Evolutionary conservation across 352 stramenopile genomes (phyloP).

Genomic region (Globisporangium nagaii): DNA sequence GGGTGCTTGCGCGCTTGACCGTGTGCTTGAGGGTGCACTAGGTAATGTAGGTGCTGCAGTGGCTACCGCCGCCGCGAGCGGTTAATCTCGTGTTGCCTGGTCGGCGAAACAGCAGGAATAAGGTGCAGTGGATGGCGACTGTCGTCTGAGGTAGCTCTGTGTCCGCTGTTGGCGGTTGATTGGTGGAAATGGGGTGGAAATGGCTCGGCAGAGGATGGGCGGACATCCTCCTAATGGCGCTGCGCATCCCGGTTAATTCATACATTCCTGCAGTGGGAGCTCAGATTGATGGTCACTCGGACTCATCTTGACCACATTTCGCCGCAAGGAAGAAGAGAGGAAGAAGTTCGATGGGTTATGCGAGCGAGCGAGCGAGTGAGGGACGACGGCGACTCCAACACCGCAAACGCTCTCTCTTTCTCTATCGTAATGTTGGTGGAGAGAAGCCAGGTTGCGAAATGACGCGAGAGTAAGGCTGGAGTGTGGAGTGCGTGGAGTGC

Average conservation of each 20-base stretch:
- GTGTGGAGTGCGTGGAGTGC: no score
- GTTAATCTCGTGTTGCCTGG: no score
- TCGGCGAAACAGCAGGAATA: no score
- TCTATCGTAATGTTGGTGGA: background rate
- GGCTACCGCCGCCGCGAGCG: background rate
- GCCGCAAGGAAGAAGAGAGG: no score
- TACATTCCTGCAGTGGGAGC: conserved; percentile 6
- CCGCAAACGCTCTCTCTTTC: background rate
- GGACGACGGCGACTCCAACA: background rate
- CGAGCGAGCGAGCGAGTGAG: background rate
- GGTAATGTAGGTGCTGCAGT: background rate
- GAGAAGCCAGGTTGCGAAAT: no score
- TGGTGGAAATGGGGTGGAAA: background rate
- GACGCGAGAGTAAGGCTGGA: no score
- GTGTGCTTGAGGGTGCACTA: conserved; percentile 2
- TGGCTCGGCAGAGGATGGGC: background rate
- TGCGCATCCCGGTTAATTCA: conserved; percentile 6
- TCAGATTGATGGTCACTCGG: background rate
- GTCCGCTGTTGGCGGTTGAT: background rate
- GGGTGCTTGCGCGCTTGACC: no score
- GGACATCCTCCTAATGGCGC: background rate
- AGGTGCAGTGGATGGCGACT: background rate
- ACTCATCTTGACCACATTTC: no score
- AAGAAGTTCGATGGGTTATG: background rate
- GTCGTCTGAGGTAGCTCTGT: background rate